Evolutionary conservation across 2,329 filamentous ascomycete species (phyloP), one percentile per base, ranked within the genome.

Genomic region (Monilinia vaccinii-corymbosi): DNA sequence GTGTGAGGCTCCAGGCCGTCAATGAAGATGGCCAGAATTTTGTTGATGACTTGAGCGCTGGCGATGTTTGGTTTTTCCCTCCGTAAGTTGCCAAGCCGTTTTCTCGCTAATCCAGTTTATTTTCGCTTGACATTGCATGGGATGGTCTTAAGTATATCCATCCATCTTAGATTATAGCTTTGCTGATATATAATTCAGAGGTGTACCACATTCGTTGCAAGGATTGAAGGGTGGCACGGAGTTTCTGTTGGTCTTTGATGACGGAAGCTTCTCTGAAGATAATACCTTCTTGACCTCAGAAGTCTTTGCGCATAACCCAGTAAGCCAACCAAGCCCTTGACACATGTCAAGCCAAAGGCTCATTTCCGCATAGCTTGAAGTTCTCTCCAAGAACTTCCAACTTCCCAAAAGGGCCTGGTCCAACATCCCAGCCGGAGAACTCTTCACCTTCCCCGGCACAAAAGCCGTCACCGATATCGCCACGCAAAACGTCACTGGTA

Each of bases 31-130:
- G 88, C 11, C 83, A 88, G 62, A 88, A 83, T 63, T 91, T 90
- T 71, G 81, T 91, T 62, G 88, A 91, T 65, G 88, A 92, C 68
- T 74, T 92, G 25, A 80, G 84, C 68, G 85, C 88, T 68, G 89
- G 89, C 5, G 89, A 92, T 65, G 72, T 92, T 8, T 92, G 87
- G 88, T 92, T 89, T 68, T 92, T 92, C 74, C 88, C 88, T 25
- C 68, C 78, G 83, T 68, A 83, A 83, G 65, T 50, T 18, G 10
- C n/a, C 36, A 23, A 49, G 14, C 25, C 28, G 4, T 31, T 11
- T 23, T n/a, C 38, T 53, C 9, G 28, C n/a, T 53, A 44, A 10
- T 13, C 21, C 25, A 23, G 13, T 14, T 4, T 16, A 21, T 52
- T 13, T 21, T 58, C 46, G 56, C 28, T 32, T 50, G 14, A 18